Evolutionary conservation across 805 yeast genomes (phyloP).

Genomic region (Maudiozyma serrabonitensis): DNA sequence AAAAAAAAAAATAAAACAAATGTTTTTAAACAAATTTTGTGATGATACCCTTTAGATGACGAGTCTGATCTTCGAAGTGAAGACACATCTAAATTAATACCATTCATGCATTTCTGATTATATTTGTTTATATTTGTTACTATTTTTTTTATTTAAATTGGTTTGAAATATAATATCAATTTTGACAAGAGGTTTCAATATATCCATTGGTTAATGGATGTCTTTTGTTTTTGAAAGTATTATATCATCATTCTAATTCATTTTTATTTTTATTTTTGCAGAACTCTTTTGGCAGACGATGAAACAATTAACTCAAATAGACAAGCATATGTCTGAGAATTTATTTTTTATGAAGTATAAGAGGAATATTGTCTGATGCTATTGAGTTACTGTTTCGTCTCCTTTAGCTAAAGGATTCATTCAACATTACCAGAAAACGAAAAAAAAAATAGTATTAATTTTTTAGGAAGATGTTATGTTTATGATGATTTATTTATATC

Average conservation of each 20-base stretch:
- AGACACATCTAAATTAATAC: constrained; percentile 65
- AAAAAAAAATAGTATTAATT: background rate
- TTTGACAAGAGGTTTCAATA: background rate
- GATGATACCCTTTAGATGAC: constrained; percentile 74
- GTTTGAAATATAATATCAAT: background rate
- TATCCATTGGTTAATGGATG: constrained; percentile 4
- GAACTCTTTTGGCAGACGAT: constrained; percentile 38
- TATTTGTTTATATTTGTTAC: constrained; percentile 1
- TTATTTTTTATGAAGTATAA: constrained; percentile 8
- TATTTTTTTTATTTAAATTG: background rate
- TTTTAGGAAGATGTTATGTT: constrained; percentile 20
- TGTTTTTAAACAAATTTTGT: background rate
- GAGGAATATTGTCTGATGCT: constrained; percentile 22
- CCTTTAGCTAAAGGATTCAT: constrained; percentile 3
- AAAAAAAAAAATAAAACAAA: background rate
- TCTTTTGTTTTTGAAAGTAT: background rate
- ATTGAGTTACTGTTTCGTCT: background rate
- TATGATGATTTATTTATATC: constrained; percentile 53
- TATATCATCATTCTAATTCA: background rate
- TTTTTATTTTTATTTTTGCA: background rate
- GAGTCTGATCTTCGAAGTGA: constrained; percentile 94
- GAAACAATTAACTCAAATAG: constrained; percentile 46
- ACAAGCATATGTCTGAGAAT: constrained; percentile 98
- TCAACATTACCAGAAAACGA: background rate
- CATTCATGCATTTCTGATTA: constrained; percentile 90